phyloP scores from a whole-genome alignment of 78 protist species.

The Emiliania huxleyi region DNA sequence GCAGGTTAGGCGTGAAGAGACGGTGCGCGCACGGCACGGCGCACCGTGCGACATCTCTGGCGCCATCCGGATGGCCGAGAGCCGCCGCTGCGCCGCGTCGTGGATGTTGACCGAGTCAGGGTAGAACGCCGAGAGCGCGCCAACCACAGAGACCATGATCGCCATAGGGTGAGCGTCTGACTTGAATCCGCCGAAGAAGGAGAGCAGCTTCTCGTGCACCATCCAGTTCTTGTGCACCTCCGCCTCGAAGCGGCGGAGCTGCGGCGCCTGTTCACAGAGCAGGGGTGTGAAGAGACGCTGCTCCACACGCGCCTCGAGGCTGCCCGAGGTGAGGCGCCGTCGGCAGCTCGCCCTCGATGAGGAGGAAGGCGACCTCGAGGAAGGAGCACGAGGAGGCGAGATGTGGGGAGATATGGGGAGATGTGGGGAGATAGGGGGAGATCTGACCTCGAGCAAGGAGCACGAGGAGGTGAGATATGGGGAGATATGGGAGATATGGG shows the following conservation, averaged over 20 bases:
- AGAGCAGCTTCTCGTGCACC: slow-evolving; percentile 63
- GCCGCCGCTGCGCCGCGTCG: neutral
- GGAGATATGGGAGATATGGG: too few species aligned
- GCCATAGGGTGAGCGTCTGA: slow-evolving; percentile 82
- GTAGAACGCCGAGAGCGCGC: neutral
- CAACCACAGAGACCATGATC: slow-evolving; percentile 32
- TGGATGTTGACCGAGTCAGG: neutral
- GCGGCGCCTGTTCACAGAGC: too few species aligned
- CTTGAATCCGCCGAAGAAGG: slow-evolving; percentile 54
- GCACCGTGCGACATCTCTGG: too few species aligned
- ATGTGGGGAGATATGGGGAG: neutral
- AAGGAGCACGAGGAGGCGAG: neutral
- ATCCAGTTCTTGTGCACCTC: neutral
- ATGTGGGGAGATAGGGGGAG: too few species aligned
- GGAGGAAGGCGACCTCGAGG: neutral
- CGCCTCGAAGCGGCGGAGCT: neutral
- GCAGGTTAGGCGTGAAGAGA: too few species aligned
- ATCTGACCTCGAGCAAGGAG: too few species aligned
- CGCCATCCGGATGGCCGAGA: neutral
- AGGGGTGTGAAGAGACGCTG: too few species aligned
- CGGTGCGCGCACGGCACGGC: too few species aligned
- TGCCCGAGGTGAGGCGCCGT: neutral
- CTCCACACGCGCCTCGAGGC: too few species aligned
- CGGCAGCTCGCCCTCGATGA: slow-evolving; percentile 53
- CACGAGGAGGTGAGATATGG: neutral